phyloP scores from a whole-genome alignment of 176 grass and related monocot species.

The Saccharum spontaneum region DNA sequence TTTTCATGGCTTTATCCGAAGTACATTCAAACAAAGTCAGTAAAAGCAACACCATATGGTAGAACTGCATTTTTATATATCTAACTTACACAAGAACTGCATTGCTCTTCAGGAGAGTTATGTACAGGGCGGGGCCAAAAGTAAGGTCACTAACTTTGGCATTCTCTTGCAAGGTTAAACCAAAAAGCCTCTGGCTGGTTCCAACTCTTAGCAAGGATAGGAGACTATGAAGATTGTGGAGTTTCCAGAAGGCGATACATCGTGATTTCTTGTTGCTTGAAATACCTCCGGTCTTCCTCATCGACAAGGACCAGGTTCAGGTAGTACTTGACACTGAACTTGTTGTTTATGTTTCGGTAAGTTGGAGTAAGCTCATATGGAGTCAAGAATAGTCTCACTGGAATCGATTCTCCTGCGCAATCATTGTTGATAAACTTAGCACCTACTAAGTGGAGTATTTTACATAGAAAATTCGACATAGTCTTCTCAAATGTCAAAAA shows the following conservation, averaged over 20 bases:
- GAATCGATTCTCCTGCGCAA: slow-evolving; percentile 61
- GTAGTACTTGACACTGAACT: slow-evolving; percentile 97
- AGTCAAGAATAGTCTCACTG: slow-evolving; percentile 83
- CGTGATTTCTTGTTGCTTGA: slow-evolving; percentile 96
- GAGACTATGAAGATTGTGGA: slow-evolving; percentile 24
- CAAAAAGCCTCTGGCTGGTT: neutral
- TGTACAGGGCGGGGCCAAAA: slow-evolving; percentile 21
- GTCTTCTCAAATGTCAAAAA: neutral
- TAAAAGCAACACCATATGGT: neutral
- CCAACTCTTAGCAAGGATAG: neutral
- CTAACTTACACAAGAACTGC: neutral
- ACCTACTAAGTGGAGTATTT: neutral
- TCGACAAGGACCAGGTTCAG: slow-evolving; percentile 94
- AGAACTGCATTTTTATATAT: slow-evolving; percentile 1
- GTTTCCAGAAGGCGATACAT: slow-evolving; percentile 62
- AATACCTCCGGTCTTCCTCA: slow-evolving; percentile 96
- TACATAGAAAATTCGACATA: neutral
- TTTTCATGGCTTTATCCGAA: slow-evolving; percentile 10
- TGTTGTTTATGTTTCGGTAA: slow-evolving; percentile 88
- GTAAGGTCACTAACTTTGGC: neutral
- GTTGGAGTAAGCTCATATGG: slow-evolving; percentile 54
- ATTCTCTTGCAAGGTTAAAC: neutral
- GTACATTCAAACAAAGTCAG: neutral
- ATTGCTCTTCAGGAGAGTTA: slow-evolving; percentile 17
- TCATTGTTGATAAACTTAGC: neutral